Percentiles rank a stretch among this genome's conserved stretches.
Conservation (phyloP, 2,329 filamentous ascomycete genomes). For the Ophiocordyceps camponoti-floridani region DNA sequence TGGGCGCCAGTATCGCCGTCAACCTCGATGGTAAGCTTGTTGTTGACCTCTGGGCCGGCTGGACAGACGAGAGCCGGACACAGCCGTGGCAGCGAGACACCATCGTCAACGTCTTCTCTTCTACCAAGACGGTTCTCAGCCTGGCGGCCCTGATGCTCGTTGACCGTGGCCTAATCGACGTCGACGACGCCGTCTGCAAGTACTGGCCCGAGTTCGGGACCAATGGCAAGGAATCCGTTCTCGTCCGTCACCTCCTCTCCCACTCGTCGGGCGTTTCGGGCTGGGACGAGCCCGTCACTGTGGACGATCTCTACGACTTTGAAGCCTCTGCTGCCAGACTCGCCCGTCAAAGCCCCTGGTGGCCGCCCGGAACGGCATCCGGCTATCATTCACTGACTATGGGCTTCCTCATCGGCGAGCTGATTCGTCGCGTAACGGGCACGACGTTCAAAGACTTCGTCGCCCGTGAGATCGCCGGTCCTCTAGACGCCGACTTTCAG, state of each 20-base stretch:
- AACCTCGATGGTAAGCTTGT: slow-evolving; percentile 21
- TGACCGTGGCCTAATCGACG: slow-evolving; percentile 18
- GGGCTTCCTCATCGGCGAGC: slow-evolving; percentile 23
- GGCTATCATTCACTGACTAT: slow-evolving; percentile 23
- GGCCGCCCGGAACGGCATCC: slow-evolving; percentile 21
- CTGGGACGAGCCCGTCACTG: not conserved
- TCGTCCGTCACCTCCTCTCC: slow-evolving; percentile 8
- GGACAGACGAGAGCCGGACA: slow-evolving; percentile 11
- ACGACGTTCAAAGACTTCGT: slow-evolving; percentile 14
- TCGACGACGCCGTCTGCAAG: slow-evolving; percentile 17
- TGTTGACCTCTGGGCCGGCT: slow-evolving; percentile 26
- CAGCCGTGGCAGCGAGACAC: slow-evolving; percentile 20
- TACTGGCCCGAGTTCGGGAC: slow-evolving; percentile 28
- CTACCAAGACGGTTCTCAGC: slow-evolving; percentile 18
- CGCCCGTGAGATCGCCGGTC: slow-evolving; percentile 15
- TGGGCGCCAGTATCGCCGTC: slow-evolving; percentile 25
- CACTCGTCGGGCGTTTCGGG: not conserved
- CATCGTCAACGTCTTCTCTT: slow-evolving; percentile 20
- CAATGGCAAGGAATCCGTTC: slow-evolving; percentile 22
- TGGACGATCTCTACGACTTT: not conserved
- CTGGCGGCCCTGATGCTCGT: slow-evolving; percentile 20
- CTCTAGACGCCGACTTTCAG: slow-evolving; percentile 26
- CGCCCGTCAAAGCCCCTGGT: slow-evolving; percentile 22
- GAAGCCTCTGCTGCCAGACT: not conserved
- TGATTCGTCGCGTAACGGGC: not conserved